Conservation (phyloP, 257 asterid species). For the Linaria vulgaris region DNA sequence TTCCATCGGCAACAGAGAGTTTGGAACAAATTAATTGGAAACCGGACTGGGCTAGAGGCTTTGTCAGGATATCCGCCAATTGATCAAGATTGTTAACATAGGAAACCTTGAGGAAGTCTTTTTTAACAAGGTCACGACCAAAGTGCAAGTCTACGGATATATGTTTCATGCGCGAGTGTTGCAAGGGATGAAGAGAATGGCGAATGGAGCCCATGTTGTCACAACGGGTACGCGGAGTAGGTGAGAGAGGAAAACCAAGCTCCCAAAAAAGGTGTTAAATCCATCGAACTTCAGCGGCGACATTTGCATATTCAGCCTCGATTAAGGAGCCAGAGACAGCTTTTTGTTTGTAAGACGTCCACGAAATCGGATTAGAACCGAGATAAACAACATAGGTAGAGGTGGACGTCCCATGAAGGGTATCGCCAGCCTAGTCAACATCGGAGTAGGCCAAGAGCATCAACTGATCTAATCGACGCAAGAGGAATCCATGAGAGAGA, state of each 20-base stretch:
- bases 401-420: too few relatives aligned
- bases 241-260: background rate
- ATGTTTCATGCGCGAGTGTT: too few relatives aligned
- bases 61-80: background rate
- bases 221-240: background rate
- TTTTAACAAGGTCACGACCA: background rate
- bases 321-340: background rate
- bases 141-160: background rate
- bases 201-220: too few relatives aligned
- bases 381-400: too few relatives aligned
- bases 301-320: background rate
- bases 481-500: too few relatives aligned
- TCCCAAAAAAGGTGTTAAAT: background rate
- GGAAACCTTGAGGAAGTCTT: background rate
- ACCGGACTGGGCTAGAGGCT: background rate
- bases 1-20: conserved; percentile 8
- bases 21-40: background rate
- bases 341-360: background rate
- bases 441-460: too few relatives aligned
- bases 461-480: too few relatives aligned
- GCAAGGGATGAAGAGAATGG: too few relatives aligned
- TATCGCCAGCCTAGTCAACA: too few relatives aligned
- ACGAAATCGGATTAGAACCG: too few relatives aligned
- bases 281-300: background rate
- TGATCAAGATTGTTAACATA: background rate